These are phyloP conservation scores for Albifimbria verrucaria DNA, from an alignment of 2,329 filamentous ascomycete genomes.

Conservation along the genomic window DNA sequence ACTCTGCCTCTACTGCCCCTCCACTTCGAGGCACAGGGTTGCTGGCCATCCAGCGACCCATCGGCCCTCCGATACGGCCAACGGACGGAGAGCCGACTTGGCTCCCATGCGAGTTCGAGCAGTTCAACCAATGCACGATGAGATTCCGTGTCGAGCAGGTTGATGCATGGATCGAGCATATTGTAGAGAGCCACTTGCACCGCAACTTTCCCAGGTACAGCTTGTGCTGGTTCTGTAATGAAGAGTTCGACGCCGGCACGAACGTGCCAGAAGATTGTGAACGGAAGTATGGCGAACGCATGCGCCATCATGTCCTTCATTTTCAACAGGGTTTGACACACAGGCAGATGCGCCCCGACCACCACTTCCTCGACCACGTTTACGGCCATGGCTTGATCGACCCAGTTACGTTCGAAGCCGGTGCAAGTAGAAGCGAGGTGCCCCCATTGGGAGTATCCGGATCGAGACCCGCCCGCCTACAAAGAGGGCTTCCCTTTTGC, in stretches of 20 bases:
- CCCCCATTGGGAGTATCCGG: constrained; percentile 1
- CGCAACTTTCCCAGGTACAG: constrained; percentile 29
- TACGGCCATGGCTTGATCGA: constrained; percentile 22
- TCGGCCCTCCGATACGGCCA: too few relatives aligned
- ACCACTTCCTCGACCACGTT: constrained; percentile 36
- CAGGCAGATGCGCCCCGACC: constrained; percentile 34
- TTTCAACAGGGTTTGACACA: constrained; percentile 24
- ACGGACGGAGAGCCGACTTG: too few relatives aligned
- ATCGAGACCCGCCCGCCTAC: not conserved
- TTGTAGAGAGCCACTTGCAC: constrained; percentile 31
- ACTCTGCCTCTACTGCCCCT: constrained; percentile 16
- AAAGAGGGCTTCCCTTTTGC: not conserved
- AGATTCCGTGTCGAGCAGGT: constrained; percentile 35
- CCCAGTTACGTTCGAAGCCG: constrained; percentile 15
- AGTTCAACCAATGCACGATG: constrained; percentile 29
- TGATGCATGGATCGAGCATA: constrained; percentile 45
- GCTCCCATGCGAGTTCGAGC: constrained; percentile 45
- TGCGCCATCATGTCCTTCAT: constrained; percentile 49
- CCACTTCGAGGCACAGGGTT: constrained; percentile 13
- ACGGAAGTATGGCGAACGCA: constrained; percentile 34
- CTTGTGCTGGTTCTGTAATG: constrained; percentile 51
- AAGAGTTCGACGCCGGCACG: constrained; percentile 23
- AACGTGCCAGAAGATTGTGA: constrained; percentile 4
- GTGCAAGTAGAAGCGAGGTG: constrained; percentile 15
- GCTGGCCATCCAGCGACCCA: constrained; percentile 7